Conservation (phyloP, 2,329 filamentous ascomycete species). For the Pseudophaeomoniella oleicola region DNA sequence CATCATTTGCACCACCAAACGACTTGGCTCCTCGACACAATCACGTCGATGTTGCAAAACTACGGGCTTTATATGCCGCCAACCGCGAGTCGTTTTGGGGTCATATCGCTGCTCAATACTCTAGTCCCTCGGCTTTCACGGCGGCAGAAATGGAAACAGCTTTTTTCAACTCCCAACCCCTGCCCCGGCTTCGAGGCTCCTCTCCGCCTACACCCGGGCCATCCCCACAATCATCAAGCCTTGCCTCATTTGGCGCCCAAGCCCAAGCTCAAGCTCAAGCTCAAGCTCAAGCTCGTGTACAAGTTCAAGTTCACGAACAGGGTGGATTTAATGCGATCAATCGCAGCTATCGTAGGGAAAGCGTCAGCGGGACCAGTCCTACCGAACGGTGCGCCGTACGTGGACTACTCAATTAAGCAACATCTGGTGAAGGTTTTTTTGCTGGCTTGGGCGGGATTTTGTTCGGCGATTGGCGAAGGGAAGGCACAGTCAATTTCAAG, state of each 20-base stretch:
- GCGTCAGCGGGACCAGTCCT: not conserved
- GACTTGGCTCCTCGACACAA: constrained; percentile 9
- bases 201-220: constrained; percentile 12
- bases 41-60: constrained; percentile 47
- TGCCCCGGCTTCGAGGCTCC: constrained; percentile 3
- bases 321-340: not conserved
- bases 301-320: no score
- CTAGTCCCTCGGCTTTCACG: constrained; percentile 8
- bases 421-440: constrained; percentile 3
- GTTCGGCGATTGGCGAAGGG: no score
- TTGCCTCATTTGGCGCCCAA: not conserved
- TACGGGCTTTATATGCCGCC: constrained; percentile 54
- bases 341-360: not conserved
- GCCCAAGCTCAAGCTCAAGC: no score
- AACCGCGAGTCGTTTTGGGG: constrained; percentile 62
- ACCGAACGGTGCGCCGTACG: not conserved
- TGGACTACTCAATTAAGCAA: constrained; percentile 1
- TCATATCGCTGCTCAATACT: constrained; percentile 55
- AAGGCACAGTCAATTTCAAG: no score
- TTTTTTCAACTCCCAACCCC: constrained; percentile 8
- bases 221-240: constrained; percentile 7
- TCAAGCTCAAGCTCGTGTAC: no score
- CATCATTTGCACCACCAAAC: constrained; percentile 19
- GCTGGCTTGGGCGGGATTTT: no score
- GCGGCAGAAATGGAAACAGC: constrained; percentile 11